A percentile compares a stretch with the other conserved stretches of the same genome.
These are phyloP conservation scores for Silene coronaria DNA, from an alignment of 179 eudicot genomes.

Conservation along the genomic window DNA sequence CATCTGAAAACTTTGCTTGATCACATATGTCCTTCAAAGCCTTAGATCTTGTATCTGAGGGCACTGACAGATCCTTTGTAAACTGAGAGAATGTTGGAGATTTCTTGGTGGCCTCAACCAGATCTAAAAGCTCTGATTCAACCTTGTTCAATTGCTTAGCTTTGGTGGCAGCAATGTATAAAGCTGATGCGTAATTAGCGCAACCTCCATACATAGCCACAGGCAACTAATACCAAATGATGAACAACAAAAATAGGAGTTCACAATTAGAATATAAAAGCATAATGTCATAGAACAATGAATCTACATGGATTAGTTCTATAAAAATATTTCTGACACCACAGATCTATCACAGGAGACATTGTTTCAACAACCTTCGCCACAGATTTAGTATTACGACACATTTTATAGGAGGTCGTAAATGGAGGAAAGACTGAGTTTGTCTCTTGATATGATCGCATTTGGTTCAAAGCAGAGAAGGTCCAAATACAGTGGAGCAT, in stretches of 20 bases:
- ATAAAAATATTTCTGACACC: not conserved
- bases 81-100: conserved; percentile 61
- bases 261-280: not conserved
- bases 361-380: not conserved
- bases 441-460: too few relatives aligned
- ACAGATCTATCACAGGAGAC: not conserved
- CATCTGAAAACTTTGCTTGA: conserved; percentile 65
- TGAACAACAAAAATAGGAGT: not conserved
- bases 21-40: conserved; percentile 52
- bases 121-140: conserved; percentile 64
- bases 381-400: not conserved
- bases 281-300: not conserved
- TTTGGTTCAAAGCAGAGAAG: not conserved
- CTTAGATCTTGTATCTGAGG: conserved; percentile 50
- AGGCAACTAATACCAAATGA: conserved; percentile 55
- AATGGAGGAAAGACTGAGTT: not conserved
- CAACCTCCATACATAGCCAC: conserved; percentile 74
- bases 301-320: not conserved
- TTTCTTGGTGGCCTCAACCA: conserved; percentile 58
- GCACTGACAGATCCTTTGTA: conserved; percentile 69
- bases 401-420: not conserved
- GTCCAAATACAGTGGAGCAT: not conserved
- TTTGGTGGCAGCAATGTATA: conserved; percentile 69
- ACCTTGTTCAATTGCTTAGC: conserved; percentile 64
- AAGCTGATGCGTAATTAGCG: conserved; percentile 88